Conservation (phyloP, 1,284 basidiomycete genomes). For the Cryptococcus sp. region DNA sequence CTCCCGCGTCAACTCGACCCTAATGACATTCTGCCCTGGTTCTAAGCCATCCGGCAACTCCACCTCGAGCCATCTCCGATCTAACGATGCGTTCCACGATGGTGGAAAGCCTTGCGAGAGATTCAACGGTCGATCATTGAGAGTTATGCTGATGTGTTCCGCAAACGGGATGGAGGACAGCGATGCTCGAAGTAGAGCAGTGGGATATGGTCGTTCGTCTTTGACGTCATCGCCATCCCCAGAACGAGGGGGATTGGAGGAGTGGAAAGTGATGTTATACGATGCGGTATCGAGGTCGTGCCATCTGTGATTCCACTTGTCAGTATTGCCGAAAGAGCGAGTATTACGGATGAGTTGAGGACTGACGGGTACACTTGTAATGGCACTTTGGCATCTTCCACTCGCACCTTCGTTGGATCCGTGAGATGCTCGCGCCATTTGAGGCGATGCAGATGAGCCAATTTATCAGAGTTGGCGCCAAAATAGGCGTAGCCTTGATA, state of each 20-base stretch:
- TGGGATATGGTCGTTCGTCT: constrained; percentile 57
- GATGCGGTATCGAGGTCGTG: constrained; percentile 62
- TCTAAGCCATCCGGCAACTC: constrained; percentile 23
- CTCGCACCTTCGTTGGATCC: constrained; percentile 50
- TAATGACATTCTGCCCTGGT: constrained; percentile 60
- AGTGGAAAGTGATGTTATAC: constrained; percentile 65
- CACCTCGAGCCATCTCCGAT: constrained; percentile 51
- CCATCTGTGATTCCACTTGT: constrained; percentile 31
- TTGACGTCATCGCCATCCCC: not conserved
- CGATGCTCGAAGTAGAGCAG: constrained; percentile 70
- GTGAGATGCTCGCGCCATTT: constrained; percentile 75
- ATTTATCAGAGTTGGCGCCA: constrained; percentile 64
- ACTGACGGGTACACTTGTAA: constrained; percentile 64
- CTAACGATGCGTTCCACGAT: constrained; percentile 39
- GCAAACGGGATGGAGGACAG: constrained; percentile 69
- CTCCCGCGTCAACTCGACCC: constrained; percentile 62
- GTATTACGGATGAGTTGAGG: not conserved
- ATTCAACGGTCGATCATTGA: constrained; percentile 59
- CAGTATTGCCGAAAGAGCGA: not conserved
- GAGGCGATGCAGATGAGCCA: constrained; percentile 43
- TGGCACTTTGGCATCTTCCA: constrained; percentile 74
- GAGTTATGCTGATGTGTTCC: constrained; percentile 61
- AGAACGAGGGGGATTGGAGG: constrained; percentile 50
- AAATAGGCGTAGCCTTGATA: constrained; percentile 64
- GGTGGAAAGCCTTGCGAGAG: constrained; percentile 26